phyloP scores from a whole-genome alignment of 2,329 filamentous ascomycete genomes.

The Sporothrix protearum region DNA sequence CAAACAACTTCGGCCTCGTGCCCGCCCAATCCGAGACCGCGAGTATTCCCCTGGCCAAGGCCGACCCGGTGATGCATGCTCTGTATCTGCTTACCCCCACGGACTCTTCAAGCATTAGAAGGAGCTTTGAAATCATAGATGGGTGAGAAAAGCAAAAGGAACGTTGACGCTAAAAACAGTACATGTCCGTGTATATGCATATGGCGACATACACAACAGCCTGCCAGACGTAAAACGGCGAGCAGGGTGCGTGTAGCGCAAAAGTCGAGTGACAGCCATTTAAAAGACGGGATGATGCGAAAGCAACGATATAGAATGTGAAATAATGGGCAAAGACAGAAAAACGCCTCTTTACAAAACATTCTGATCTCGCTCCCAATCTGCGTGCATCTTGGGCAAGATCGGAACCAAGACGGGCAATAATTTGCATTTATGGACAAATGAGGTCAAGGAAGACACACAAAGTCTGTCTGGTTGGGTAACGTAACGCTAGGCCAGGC shows the following conservation, averaged over 20 bases:
- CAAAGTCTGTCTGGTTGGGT: neutral
- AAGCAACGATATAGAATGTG: neutral
- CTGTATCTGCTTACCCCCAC: neutral
- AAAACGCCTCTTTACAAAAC: neutral
- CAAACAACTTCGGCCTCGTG: neutral
- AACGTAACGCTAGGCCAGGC: neutral
- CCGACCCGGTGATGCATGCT: neutral
- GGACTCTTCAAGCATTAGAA: neutral
- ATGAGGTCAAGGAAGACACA: neutral
- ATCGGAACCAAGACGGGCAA: neutral
- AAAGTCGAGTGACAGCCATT: neutral
- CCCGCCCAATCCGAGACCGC: neutral
- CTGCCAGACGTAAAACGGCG: neutral
- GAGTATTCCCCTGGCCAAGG: neutral
- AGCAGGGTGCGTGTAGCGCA: neutral
- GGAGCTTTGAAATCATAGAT: neutral
- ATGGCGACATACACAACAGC: neutral
- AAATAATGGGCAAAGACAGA: neutral
- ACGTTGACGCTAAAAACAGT: neutral
- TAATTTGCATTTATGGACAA: neutral
- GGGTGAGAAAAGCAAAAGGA: neutral
- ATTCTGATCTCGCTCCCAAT: neutral
- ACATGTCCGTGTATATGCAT: neutral
- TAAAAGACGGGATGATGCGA: neutral
- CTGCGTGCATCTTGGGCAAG: neutral